Percentiles rank a stretch among this genome's conserved stretches.
Evolutionary conservation across 192 early-diverging fungal species (phyloP).

Genomic region (Entomortierella beljakovae): DNA sequence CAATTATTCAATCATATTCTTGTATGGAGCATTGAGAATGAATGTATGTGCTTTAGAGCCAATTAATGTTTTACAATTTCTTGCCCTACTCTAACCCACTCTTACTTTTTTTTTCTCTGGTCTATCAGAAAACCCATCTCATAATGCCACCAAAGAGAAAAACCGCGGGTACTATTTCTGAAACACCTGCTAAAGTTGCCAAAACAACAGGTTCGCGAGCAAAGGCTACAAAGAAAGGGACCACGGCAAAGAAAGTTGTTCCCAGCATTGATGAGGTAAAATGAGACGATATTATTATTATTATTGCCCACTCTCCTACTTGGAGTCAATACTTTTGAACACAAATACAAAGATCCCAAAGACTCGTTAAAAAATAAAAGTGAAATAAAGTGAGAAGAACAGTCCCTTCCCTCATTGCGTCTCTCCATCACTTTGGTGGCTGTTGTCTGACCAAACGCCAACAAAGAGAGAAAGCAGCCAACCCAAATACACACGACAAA

Average conservation of each 20-base stretch:
- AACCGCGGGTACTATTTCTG: background rate
- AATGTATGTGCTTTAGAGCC: too few species aligned
- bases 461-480: background rate
- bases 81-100: background rate
- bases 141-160: conserved; percentile 20
- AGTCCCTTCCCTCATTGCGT: conserved; percentile 4
- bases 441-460: background rate
- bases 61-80: too few species aligned
- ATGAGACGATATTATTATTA: background rate
- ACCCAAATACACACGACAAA: conserved; percentile 11
- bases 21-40: too few species aligned
- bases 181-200: conserved; percentile 7
- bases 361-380: background rate
- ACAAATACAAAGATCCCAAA: too few species aligned
- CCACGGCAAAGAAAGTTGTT: background rate
- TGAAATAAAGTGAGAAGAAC: background rate
- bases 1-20: too few species aligned
- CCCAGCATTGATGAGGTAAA: background rate
- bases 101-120: background rate
- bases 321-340: background rate
- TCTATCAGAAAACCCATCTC: too few species aligned
- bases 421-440: background rate
- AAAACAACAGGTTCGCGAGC: background rate
- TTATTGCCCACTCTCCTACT: background rate
- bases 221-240: too few species aligned